Evolutionary conservation across 192 early-diverging fungal species (phyloP), one percentile per base, ranked within the genome.

Genomic region (Linnemannia schmuckeri): DNA sequence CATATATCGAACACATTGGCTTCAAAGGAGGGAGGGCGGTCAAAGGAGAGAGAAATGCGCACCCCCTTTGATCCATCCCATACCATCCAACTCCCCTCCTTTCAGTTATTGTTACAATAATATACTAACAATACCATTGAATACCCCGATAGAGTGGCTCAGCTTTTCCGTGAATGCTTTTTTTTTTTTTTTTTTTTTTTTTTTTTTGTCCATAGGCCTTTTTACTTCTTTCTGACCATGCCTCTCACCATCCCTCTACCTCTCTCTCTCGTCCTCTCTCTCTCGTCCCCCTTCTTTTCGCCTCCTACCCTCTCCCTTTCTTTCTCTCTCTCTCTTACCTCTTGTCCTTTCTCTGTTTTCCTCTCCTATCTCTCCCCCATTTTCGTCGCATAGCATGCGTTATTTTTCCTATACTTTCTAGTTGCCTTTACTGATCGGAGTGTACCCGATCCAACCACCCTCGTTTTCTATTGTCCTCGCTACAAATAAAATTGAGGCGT

Each of bases 401-500:
- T 35, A 0, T 66, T 35, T 33, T 5, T 66, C 15, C 33, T 2
- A 13, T 3, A 3, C 13, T 10, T 18, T 27, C 30, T 52, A 46
- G 44, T 46, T 52, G 49, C 49, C 49, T 66, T 27, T 66, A 66
- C 61, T 66, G 30, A 35, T 66, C 27, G 12, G 61, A 35, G 61
- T 66, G 61, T 66, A 66, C 61, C 61, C 61, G 30, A 66, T 66
- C 61, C 61, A 66, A 33, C 30, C 61, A 66, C 61, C 61, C 61
- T 66, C 61, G 61, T 66, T 66, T 66, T 63, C 3, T 30, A 66
- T 30, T 66, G 10, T 15, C 33, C 2, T 1, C 0, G 4, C 61
- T 13, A 27, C 57, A 63, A n/a, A 30, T 30, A 13, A 63, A 33
- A 63, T 15, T 13, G 61, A 66, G 61, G 61, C 61, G 10, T 33